These are phyloP conservation scores for Talaromyces nanjingensis DNA, from an alignment of 495 filamentous ascomycete genomes.

Conservation along the genomic window DNA sequence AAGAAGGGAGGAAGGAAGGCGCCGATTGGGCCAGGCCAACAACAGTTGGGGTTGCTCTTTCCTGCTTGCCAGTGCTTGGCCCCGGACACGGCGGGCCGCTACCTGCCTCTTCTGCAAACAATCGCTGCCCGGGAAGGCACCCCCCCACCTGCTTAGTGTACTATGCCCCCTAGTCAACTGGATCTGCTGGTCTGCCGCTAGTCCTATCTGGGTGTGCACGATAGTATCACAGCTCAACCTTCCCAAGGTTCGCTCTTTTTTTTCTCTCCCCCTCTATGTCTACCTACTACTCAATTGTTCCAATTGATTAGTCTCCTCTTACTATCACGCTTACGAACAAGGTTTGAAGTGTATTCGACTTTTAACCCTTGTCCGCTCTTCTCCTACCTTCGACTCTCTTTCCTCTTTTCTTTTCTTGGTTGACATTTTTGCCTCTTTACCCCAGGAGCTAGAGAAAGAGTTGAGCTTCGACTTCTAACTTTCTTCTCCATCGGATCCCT, in stretches of 20 bases:
- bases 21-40: not conserved
- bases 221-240: not conserved
- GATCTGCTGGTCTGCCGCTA: not conserved
- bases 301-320: not conserved
- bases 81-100: not conserved
- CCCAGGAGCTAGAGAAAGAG: not conserved
- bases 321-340: not conserved
- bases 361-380: not conserved
- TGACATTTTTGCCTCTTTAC: not conserved
- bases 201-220: not conserved
- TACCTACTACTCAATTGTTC: not conserved
- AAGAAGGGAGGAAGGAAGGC: not conserved
- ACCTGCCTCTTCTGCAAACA: not conserved
- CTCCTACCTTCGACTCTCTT: not conserved
- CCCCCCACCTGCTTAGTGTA: not conserved
- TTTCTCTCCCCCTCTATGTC: not conserved
- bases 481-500: not conserved
- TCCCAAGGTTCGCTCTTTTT: not conserved
- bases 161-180: too few species aligned
- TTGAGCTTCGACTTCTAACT: not conserved
- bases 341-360: not conserved
- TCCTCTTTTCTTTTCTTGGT: not conserved
- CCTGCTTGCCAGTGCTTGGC: not conserved
- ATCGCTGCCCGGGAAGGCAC: not conserved
- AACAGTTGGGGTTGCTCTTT: constrained; percentile 4